Evolutionary conservation across 2,329 filamentous ascomycete genomes (phyloP).

Genomic region (Pseudogymnoascus sp.): DNA sequence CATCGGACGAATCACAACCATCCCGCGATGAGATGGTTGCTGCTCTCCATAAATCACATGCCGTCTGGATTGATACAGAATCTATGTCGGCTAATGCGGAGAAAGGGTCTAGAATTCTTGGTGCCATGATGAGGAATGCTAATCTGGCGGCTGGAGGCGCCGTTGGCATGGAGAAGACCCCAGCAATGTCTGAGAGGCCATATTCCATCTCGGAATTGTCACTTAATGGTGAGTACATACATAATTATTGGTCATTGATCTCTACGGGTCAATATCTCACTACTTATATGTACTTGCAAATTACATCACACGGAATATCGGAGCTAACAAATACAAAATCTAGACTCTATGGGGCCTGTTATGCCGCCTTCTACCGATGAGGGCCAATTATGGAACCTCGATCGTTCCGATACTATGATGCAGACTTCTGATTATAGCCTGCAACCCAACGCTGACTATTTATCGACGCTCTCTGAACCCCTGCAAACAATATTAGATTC

Average conservation of each 20-base stretch:
- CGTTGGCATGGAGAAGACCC: not conserved
- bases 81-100: conserved; percentile 12
- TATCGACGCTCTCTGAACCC: conserved; percentile 10
- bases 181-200: not conserved
- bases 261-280: too few relatives aligned
- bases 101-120: conserved; percentile 17
- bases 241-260: not conserved
- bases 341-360: not conserved
- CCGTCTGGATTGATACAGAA: conserved; percentile 15
- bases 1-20: not conserved
- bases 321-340: not conserved
- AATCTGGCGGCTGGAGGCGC: conserved; percentile 6
- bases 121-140: conserved; percentile 20
- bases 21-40: conserved; percentile 10
- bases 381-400: not conserved
- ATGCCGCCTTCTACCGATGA: not conserved
- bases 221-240: conserved; percentile 11
- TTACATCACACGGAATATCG: not conserved
- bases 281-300: not conserved
- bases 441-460: not conserved
- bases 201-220: conserved; percentile 11
- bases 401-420: not conserved
- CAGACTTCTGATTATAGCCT: not conserved
- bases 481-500: conserved; percentile 18
- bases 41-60: conserved; percentile 19